Base-by-base conservation (phyloP, 1,284 basidiomycete species). In the Melampsora larici-populina region DNA sequence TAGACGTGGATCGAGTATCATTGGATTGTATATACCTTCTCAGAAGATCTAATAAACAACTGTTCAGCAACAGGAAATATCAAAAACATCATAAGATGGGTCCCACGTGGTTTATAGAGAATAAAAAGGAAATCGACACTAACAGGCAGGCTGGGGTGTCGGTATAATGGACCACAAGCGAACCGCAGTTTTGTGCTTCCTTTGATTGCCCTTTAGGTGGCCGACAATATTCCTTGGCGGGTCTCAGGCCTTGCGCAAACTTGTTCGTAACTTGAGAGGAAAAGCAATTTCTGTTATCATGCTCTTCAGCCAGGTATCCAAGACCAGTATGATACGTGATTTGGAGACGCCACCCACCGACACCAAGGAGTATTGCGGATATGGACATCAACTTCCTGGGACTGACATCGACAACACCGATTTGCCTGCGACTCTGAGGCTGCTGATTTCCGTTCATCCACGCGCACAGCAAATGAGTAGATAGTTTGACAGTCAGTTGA, bases 171-270 rank as follows among this genome's bases (percentile, higher is more conserved):
- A 76, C 58, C 21, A 76, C 51, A 29, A 76, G 31, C 18, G 74
- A 76, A 3, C 65, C 15, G 26, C 55, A 36, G n/a, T 69, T 46
- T 58, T 17, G 5, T 9, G 46, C 36, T 15, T 29, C 8, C 9
- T 58, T 48, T 58, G 65, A 24, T 40, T 26, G n/a, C 18, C 40
- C 40, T 36, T 67, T 67, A 21, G 65, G 64, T 5, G 74, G 74
- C 24, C 66, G 48, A 63, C 74, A 76, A 33, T 76, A 69, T 46
- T 76, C 74, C 55, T 69, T 76, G 17, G 74, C 74, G 40, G 40
- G 36, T 33, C 66, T 68, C 15, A 76, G 24, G 5, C 33, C 65
- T 49, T 76, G 74, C 21, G 55, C 66, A 29, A 76, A 76, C 26
- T 69, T 76, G 46, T 21, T 62, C 21, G 49, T 31, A 17, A 76